Evolutionary conservation across 345 rosid species (phyloP).

Genomic region (Geranium rotundifolium): DNA sequence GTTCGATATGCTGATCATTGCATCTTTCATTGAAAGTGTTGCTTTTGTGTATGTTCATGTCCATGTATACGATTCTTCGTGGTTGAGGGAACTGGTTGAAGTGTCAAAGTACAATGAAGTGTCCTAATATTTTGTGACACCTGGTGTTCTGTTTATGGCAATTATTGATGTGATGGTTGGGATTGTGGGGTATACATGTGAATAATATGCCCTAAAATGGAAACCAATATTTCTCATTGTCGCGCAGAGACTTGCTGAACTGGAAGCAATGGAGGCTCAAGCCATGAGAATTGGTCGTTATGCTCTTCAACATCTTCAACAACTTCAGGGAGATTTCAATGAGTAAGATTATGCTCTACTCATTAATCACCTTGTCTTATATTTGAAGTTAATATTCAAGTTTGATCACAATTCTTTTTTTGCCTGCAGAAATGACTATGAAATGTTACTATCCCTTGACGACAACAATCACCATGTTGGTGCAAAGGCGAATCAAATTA

Average conservation of each 20-base stretch:
- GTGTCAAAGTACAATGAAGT: no score
- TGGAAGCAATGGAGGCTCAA: slow-evolving; percentile 67
- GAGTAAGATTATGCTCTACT: slow-evolving; percentile 45
- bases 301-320: no score
- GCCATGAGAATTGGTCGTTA: slow-evolving; percentile 22
- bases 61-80: no score
- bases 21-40: no score
- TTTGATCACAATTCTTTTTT: not conserved
- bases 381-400: not conserved
- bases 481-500: slow-evolving; percentile 54
- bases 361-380: not conserved
- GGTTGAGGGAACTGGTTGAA: no score
- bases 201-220: not conserved
- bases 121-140: no score
- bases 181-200: slow-evolving; percentile 5
- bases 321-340: slow-evolving; percentile 70
- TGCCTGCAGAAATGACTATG: slow-evolving; percentile 74
- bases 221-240: slow-evolving; percentile 11
- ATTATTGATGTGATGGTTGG: not conserved
- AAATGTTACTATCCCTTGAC: slow-evolving; percentile 82
- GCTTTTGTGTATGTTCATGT: no score
- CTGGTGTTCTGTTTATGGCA: not conserved
- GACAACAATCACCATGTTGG: slow-evolving; percentile 55
- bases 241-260: slow-evolving; percentile 59
- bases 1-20: no score